phyloP scores from a whole-genome alignment of 257 asterid genomes.

The Lycium barbarum region DNA sequence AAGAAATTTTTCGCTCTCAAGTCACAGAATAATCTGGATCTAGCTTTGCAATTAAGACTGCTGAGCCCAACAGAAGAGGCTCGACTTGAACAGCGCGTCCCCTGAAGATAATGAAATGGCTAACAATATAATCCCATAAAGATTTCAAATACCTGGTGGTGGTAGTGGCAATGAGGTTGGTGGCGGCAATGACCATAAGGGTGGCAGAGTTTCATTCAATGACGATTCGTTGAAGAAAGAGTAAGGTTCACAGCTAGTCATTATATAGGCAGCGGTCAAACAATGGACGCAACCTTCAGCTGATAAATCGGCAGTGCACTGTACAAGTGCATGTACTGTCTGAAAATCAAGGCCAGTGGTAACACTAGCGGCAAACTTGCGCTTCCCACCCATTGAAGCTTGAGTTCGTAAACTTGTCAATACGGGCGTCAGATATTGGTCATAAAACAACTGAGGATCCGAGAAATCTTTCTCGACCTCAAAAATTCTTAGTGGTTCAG shows the following conservation, averaged over 20 bases:
- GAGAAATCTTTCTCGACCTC: fast-evolving
- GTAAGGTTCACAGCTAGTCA: not conserved
- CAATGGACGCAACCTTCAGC: not conserved
- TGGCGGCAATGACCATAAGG: too few species aligned
- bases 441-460: not conserved
- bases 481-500: not conserved
- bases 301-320: conserved; percentile 17
- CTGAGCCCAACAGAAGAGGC: not conserved
- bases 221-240: not conserved
- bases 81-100: too few species aligned
- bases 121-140: not conserved
- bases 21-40: not conserved
- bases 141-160: not conserved
- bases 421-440: conserved; percentile 10
- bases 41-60: not conserved
- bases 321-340: not conserved
- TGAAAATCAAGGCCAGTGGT: not conserved
- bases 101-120: too few species aligned
- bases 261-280: not conserved
- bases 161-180: not conserved
- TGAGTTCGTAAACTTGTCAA: not conserved
- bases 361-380: not conserved
- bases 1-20: too few species aligned
- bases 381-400: conserved; percentile 17
- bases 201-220: not conserved